These are phyloP conservation scores for Alternaria infectoria DNA, from an alignment of 2,329 filamentous ascomycete species.

Conservation along the genomic window DNA sequence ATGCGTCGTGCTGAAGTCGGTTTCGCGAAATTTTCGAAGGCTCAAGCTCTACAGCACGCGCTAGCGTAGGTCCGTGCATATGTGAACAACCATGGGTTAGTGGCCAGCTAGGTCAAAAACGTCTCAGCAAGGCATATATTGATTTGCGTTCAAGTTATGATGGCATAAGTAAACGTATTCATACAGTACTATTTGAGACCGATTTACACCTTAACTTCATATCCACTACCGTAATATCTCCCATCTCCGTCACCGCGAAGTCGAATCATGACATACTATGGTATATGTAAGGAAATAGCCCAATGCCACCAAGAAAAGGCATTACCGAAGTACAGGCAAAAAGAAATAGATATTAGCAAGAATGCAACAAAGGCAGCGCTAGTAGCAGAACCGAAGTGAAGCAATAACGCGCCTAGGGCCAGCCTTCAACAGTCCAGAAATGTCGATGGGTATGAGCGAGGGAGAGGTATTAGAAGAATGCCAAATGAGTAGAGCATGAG, in stretches of 20 bases:
- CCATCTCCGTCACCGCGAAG: constrained; percentile 27
- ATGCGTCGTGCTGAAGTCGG: constrained; percentile 15
- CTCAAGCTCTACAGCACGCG: too few species aligned
- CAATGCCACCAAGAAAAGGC: constrained; percentile 23
- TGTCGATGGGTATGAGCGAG: constrained; percentile 46
- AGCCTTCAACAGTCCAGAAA: constrained; percentile 47
- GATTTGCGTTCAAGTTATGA: background rate
- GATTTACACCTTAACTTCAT: constrained; percentile 19
- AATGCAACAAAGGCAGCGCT: constrained; percentile 24
- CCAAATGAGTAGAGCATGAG: constrained; percentile 41
- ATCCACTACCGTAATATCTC: constrained; percentile 26
- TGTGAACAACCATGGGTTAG: too few species aligned
- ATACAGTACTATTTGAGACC: constrained; percentile 33
- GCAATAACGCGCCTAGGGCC: constrained; percentile 43
- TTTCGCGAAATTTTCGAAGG: constrained; percentile 15
- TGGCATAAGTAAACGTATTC: constrained; percentile 18
- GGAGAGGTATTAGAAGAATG: constrained; percentile 47
- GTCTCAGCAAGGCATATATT: background rate
- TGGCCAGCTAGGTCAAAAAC: too few species aligned
- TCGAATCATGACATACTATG: constrained; percentile 41
- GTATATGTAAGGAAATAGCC: constrained; percentile 45
- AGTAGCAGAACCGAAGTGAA: constrained; percentile 33
- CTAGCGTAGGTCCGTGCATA: too few species aligned
- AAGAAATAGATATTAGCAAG: constrained; percentile 37
- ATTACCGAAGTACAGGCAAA: constrained; percentile 19